These are phyloP conservation scores for Phytophthora boehmeriae DNA, from an alignment of 352 stramenopile species.

Conservation along the genomic window DNA sequence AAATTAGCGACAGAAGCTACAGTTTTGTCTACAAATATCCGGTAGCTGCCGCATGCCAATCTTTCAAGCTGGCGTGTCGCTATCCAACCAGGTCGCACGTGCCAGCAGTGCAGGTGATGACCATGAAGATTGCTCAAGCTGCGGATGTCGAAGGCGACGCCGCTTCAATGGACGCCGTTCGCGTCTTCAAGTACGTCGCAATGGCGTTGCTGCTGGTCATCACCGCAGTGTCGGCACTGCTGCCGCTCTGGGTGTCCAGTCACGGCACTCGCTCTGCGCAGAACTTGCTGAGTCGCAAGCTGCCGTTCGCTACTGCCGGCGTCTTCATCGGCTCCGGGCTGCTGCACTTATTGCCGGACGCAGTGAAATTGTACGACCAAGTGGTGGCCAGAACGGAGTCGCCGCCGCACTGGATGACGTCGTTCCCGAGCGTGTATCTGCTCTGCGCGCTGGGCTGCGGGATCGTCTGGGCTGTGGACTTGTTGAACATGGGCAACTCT, in stretches of 20 bases:
- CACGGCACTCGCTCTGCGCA: conserved; percentile 46
- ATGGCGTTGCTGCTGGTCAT: conserved; percentile 62
- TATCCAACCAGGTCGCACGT: no score
- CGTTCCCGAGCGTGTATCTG: conserved; percentile 65
- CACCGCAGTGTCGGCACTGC: conserved; percentile 55
- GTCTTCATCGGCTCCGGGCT: conserved; percentile 69
- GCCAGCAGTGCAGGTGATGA: neutral
- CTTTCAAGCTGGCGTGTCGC: neutral
- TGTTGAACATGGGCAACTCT: conserved; percentile 69
- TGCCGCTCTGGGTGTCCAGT: conserved; percentile 57
- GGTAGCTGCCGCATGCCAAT: conserved; percentile 8
- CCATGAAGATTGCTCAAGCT: conserved; percentile 15
- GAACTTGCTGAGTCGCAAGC: conserved; percentile 54
- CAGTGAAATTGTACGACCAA: conserved; percentile 61
- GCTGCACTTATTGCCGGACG: conserved; percentile 63
- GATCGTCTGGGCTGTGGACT: conserved; percentile 64
- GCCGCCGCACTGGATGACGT: conserved; percentile 40
- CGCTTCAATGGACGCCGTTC: conserved; percentile 24
- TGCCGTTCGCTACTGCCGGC: conserved; percentile 64
- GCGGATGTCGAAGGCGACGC: conserved; percentile 18
- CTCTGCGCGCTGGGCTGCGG: conserved; percentile 57
- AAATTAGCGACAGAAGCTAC: no score
- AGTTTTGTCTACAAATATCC: no score
- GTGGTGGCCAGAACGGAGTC: conserved; percentile 38
- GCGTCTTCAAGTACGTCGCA: conserved; percentile 58